These are phyloP conservation scores for Aristolochia californica DNA, from an alignment of 164 flowering plant genomes.

Conservation along the genomic window DNA sequence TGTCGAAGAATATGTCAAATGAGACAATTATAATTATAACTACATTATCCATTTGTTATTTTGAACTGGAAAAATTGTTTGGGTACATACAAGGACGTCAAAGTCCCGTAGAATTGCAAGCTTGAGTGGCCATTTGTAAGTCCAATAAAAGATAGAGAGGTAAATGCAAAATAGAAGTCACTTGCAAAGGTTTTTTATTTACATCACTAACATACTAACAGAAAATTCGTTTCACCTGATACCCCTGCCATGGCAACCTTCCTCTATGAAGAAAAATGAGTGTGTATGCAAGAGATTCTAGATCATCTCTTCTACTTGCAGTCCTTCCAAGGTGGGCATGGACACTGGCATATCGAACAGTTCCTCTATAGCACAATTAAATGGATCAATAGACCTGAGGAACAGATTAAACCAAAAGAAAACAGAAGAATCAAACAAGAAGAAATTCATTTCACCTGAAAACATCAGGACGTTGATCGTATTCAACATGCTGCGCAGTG, in stretches of 20 bases:
- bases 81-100: too few species aligned
- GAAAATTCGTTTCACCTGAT: slow-evolving; percentile 41
- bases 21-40: too few species aligned
- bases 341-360: slow-evolving; percentile 86
- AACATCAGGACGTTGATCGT: slow-evolving; percentile 93
- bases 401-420: neutral
- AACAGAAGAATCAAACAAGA: neutral
- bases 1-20: too few species aligned
- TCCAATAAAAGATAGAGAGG: too few species aligned
- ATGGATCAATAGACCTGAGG: neutral
- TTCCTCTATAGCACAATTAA: slow-evolving; percentile 41
- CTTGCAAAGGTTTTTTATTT: too few species aligned
- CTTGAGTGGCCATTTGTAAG: too few species aligned
- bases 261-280: slow-evolving; percentile 73
- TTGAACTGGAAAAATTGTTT: too few species aligned
- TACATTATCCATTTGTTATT: too few species aligned
- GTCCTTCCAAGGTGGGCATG: slow-evolving; percentile 96
- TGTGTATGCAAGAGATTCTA: slow-evolving; percentile 92
- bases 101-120: too few species aligned
- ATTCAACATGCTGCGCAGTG: slow-evolving; percentile 72
- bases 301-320: slow-evolving; percentile 91
- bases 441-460: slow-evolving; percentile 42
- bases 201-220: too few species aligned
- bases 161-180: too few species aligned
- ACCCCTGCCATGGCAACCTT: slow-evolving; percentile 89